Conservation (phyloP, 768 basidiomycete genomes). For the Lactarius tabidus region DNA sequence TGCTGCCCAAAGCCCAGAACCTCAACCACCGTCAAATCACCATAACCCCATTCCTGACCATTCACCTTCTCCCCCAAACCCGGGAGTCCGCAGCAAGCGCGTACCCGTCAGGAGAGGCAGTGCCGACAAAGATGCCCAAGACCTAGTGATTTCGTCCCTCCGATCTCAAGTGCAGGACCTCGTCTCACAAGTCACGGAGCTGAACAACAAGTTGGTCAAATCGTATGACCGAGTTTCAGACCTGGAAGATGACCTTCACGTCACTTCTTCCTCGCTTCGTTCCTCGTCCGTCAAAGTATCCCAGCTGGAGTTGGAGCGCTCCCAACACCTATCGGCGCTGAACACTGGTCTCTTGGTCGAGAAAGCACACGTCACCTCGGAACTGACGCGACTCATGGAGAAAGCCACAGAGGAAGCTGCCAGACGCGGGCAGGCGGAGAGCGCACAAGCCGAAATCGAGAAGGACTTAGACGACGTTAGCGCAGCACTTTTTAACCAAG, state of each 20-base stretch:
- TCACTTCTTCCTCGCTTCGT: slow-evolving; percentile 55
- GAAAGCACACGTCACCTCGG: slow-evolving; percentile 81
- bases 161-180: slow-evolving; percentile 81
- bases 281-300: slow-evolving; percentile 62
- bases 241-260: slow-evolving; percentile 85
- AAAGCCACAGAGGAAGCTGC: slow-evolving; percentile 94
- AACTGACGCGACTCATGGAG: slow-evolving; percentile 92
- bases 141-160: slow-evolving; percentile 75
- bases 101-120: slow-evolving; percentile 14
- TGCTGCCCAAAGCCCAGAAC: slow-evolving; percentile 1
- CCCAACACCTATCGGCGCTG: slow-evolving; percentile 82
- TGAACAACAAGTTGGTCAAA: slow-evolving; percentile 89
- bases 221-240: slow-evolving; percentile 90
- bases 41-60: neutral
- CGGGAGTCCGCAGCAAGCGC: slow-evolving; percentile 12
- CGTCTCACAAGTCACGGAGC: slow-evolving; percentile 82
- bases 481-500: slow-evolving; percentile 83
- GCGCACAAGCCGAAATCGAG: slow-evolving; percentile 78
- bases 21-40: slow-evolving; percentile 7
- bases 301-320: slow-evolving; percentile 79
- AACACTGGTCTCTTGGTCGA: slow-evolving; percentile 92
- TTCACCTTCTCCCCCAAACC: slow-evolving; percentile 9
- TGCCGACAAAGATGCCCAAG: slow-evolving; percentile 61
- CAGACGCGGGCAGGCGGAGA: slow-evolving; percentile 85
- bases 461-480: slow-evolving; percentile 94